Evolutionary conservation across 192 early-diverging fungal genomes (phyloP).

Genomic region (Backusella macrospora): DNA sequence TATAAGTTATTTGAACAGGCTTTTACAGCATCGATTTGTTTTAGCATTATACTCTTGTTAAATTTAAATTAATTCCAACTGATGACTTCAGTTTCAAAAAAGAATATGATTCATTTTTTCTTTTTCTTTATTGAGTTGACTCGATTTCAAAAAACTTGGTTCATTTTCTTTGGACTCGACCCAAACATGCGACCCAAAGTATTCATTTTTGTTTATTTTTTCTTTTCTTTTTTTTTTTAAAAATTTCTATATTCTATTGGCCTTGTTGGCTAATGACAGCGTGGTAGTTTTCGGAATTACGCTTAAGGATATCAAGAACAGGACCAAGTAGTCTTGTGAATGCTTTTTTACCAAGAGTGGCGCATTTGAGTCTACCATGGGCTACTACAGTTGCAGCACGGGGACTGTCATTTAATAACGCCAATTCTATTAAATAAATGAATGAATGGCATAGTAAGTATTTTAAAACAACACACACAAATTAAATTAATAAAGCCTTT

Average conservation of each 20-base stretch:
- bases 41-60: too few relatives aligned
- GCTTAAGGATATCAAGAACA: constrained; percentile 93
- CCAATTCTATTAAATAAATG: constrained; percentile 71
- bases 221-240: background rate
- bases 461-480: background rate
- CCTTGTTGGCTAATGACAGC: constrained; percentile 43
- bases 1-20: too few relatives aligned
- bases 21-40: too few relatives aligned
- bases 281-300: constrained; percentile 92
- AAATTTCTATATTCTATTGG: constrained; percentile 6
- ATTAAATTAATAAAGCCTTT: background rate
- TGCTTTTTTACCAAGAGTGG: constrained; percentile 93
- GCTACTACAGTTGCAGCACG: constrained; percentile 90
- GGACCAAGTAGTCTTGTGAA: constrained; percentile 96
- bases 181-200: background rate
- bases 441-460: background rate
- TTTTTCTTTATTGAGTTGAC: too few relatives aligned
- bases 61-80: too few relatives aligned
- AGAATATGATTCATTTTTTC: too few relatives aligned
- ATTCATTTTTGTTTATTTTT: constrained; percentile 16
- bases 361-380: constrained; percentile 90
- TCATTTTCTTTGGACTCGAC: too few relatives aligned
- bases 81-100: too few relatives aligned
- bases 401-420: constrained; percentile 90
- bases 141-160: too few relatives aligned